These are phyloP conservation scores for Rosellinia necatrix DNA, from an alignment of 2,329 filamentous ascomycete species.

Conservation along the genomic window DNA sequence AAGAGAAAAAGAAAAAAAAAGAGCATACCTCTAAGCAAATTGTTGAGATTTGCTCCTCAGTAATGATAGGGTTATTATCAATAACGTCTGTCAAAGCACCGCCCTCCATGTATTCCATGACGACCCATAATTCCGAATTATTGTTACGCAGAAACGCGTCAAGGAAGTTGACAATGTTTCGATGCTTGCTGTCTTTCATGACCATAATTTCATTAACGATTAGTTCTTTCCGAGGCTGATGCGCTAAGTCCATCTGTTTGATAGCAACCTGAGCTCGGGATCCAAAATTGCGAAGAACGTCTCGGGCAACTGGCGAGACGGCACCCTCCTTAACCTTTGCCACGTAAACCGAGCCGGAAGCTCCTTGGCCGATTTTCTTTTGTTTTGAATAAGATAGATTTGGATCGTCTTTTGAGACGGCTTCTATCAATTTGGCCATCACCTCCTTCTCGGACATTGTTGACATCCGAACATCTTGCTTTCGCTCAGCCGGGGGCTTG, in stretches of 20 bases:
- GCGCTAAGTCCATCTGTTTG: constrained; percentile 98
- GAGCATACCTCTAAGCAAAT: constrained; percentile 90
- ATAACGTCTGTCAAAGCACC: constrained; percentile 97
- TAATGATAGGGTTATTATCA: constrained; percentile 93
- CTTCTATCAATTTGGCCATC: constrained; percentile 92
- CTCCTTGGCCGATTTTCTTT: constrained; percentile 99
- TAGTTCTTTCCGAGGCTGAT: constrained; percentile 95
- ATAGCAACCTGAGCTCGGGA: constrained; percentile 90
- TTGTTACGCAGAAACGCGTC: constrained; percentile 97
- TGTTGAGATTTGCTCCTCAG: constrained; percentile 95
- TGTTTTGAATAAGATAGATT: constrained; percentile 97
- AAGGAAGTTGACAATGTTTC: constrained; percentile 98
- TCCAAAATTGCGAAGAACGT: constrained; percentile 79
- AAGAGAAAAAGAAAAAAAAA: too few species aligned
- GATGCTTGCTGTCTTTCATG: constrained; percentile 98
- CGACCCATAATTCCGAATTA: constrained; percentile 95
- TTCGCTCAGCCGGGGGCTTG: constrained; percentile 75
- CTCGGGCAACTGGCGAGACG: constrained; percentile 76
- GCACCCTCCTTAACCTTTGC: constrained; percentile 91
- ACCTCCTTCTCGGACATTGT: constrained; percentile 97
- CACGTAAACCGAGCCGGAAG: constrained; percentile 96
- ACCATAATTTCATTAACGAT: constrained; percentile 99
- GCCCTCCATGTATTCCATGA: constrained; percentile 99
- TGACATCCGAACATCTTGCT: constrained; percentile 96
- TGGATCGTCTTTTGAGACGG: constrained; percentile 94